Evolutionary conservation across 2,329 filamentous ascomycete genomes (phyloP).

Genomic region (Acrocalymma vagum): DNA sequence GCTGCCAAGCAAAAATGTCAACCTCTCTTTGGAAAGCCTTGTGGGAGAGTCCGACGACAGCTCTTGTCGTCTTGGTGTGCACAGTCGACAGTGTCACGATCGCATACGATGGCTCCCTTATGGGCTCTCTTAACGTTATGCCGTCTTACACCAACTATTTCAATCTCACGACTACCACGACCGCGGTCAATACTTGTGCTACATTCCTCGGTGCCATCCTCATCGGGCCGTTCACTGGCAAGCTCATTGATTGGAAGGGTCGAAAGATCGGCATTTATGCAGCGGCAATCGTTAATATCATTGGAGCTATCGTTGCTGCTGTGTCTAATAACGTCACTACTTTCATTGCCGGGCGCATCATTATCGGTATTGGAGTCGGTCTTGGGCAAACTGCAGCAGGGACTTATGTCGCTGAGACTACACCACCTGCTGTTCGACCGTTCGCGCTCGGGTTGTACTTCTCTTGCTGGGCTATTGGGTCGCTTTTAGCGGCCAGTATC

Average conservation of each 20-base stretch:
- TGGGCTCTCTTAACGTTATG: slow-evolving; percentile 67
- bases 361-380: slow-evolving; percentile 66
- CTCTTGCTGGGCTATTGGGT: slow-evolving; percentile 8
- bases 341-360: slow-evolving; percentile 59
- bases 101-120: slow-evolving; percentile 57
- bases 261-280: slow-evolving; percentile 45
- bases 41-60: too few species aligned
- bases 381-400: slow-evolving; percentile 53
- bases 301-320: slow-evolving; percentile 58
- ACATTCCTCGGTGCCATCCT: slow-evolving; percentile 62
- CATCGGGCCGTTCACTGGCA: slow-evolving; percentile 45
- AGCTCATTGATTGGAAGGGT: slow-evolving; percentile 37
- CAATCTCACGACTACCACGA: slow-evolving; percentile 60
- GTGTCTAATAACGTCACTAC: slow-evolving; percentile 61
- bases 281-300: slow-evolving; percentile 54
- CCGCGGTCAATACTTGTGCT: slow-evolving; percentile 63
- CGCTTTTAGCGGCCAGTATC: slow-evolving; percentile 2
- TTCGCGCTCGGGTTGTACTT: slow-evolving; percentile 23
- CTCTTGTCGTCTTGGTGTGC: too few species aligned
- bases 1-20: too few species aligned
- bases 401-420: slow-evolving; percentile 6
- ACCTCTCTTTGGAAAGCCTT: too few species aligned
- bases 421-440: slow-evolving; percentile 1
- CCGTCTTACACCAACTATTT: slow-evolving; percentile 66
- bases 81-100: too few species aligned